Evolutionary conservation across 768 basidiomycete genomes (phyloP).

Genomic region (Lactarius indigo): DNA sequence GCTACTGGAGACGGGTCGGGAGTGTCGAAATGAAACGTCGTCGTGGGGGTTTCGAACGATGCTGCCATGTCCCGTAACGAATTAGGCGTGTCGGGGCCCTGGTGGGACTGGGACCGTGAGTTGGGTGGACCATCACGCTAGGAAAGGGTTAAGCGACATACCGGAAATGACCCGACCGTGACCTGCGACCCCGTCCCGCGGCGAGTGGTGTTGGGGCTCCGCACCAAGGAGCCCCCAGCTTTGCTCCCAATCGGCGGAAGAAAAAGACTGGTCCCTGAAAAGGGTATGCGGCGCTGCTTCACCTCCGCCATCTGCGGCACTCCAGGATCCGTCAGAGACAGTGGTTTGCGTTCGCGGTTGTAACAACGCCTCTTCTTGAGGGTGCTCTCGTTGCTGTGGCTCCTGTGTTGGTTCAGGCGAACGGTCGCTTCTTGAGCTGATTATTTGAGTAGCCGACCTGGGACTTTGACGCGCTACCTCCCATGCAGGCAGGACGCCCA

Average conservation of each 20-base stretch:
- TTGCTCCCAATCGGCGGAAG: not conserved
- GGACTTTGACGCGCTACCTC: not conserved
- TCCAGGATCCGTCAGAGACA: not conserved
- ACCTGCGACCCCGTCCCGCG: not conserved
- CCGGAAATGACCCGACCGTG: not conserved
- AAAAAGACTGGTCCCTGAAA: not conserved
- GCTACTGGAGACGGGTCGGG: slow-evolving; percentile 14
- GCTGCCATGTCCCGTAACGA: not conserved
- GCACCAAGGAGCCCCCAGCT: slow-evolving; percentile 2
- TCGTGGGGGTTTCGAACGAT: not conserved
- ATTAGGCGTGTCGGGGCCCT: not conserved
- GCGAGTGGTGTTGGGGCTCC: not conserved
- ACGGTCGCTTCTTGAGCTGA: not conserved
- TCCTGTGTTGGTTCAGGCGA: not conserved
- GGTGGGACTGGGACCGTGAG: not conserved
- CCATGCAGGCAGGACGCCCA: slow-evolving; percentile 17
- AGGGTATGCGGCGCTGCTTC: not conserved
- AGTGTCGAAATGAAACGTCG: slow-evolving; percentile 17
- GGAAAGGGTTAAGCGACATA: not conserved
- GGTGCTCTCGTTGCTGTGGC: not conserved
- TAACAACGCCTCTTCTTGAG: not conserved
- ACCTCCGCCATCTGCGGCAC: not conserved
- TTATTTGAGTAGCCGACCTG: not conserved
- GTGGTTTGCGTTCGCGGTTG: not conserved
- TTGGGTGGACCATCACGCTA: not conserved